These are phyloP conservation scores for Mentha longifolia DNA, from an alignment of 257 asterid species.

Conservation along the genomic window DNA sequence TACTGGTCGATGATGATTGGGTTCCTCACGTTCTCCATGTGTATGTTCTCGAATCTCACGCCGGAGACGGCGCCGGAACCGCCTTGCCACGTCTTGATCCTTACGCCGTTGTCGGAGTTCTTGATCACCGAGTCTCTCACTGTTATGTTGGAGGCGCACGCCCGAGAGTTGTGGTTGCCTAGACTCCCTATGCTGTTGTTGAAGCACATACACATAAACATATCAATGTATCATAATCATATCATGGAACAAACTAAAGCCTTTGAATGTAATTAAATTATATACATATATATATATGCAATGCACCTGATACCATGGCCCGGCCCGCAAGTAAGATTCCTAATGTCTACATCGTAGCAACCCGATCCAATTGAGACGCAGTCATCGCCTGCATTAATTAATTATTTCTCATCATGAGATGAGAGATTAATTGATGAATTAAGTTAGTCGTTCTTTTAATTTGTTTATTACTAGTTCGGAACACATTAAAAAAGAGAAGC, in stretches of 20 bases:
- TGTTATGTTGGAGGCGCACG: constrained; percentile 59
- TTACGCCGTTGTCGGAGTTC: constrained; percentile 61
- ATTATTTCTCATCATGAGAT: no score
- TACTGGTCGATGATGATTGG: constrained; percentile 69
- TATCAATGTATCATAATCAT: no score
- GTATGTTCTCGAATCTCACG: constrained; percentile 51
- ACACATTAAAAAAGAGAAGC: no score
- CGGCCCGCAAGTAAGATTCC: constrained; percentile 68
- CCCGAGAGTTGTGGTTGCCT: constrained; percentile 58
- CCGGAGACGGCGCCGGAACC: constrained; percentile 60
- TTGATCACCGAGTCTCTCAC: constrained; percentile 60
- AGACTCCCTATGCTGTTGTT: constrained; percentile 78
- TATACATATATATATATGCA: not conserved
- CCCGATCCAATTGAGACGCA: constrained; percentile 75
- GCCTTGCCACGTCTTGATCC: constrained; percentile 86
- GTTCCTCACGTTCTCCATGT: constrained; percentile 66
- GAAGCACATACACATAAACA: no score
- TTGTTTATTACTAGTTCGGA: no score
- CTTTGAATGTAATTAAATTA: constrained; percentile 15
- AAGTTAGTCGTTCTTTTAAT: no score
- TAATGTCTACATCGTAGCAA: constrained; percentile 61
- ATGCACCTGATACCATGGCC: constrained; percentile 70
- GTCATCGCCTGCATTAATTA: constrained; percentile 65
- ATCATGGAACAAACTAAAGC: no score
- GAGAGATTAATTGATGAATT: no score